Conservation (phyloP, 768 basidiomycete species). For the Crucibulum laeve region DNA sequence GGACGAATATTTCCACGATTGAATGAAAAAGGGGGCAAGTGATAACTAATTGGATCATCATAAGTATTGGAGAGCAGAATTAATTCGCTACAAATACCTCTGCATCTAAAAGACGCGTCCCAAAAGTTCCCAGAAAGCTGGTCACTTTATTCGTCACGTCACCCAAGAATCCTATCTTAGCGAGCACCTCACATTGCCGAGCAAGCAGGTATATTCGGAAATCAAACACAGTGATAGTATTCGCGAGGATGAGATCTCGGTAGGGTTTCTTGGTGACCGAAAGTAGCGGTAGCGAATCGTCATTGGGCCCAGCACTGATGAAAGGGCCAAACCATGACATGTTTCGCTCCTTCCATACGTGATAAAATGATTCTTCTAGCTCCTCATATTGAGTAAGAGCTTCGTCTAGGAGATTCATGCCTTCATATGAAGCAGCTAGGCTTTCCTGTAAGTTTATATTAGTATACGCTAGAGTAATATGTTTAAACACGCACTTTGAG, state of each 20-base stretch:
- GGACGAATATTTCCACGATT: slow-evolving; percentile 93
- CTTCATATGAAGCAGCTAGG: slow-evolving; percentile 87
- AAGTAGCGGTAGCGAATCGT: slow-evolving; percentile 82
- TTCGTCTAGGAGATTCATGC: slow-evolving; percentile 86
- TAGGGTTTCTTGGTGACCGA: slow-evolving; percentile 80
- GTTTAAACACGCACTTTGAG: slow-evolving; percentile 60
- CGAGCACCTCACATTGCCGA: slow-evolving; percentile 76
- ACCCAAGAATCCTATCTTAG: slow-evolving; percentile 57
- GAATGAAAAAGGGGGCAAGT: slow-evolving; percentile 71
- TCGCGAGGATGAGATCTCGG: slow-evolving; percentile 82
- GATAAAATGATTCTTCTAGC: slow-evolving; percentile 80
- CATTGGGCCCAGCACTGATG: slow-evolving; percentile 61
- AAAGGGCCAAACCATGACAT: slow-evolving; percentile 91
- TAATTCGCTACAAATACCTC: slow-evolving; percentile 54
- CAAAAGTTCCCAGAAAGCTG: slow-evolving; percentile 74
- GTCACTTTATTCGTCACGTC: slow-evolving; percentile 71
- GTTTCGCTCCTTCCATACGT: slow-evolving; percentile 71
- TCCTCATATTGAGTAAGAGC: slow-evolving; percentile 88
- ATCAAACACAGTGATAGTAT: slow-evolving; percentile 91
- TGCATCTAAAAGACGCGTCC: slow-evolving; percentile 67
- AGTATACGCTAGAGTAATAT: slow-evolving; percentile 11
- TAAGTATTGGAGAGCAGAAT: slow-evolving; percentile 3
- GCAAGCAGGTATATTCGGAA: slow-evolving; percentile 88
- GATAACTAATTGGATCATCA: slow-evolving; percentile 31
- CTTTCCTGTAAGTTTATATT: slow-evolving; percentile 65